Evolutionary conservation across 345 rosid species (phyloP).

Genomic region (Rhodamnia argentea): DNA sequence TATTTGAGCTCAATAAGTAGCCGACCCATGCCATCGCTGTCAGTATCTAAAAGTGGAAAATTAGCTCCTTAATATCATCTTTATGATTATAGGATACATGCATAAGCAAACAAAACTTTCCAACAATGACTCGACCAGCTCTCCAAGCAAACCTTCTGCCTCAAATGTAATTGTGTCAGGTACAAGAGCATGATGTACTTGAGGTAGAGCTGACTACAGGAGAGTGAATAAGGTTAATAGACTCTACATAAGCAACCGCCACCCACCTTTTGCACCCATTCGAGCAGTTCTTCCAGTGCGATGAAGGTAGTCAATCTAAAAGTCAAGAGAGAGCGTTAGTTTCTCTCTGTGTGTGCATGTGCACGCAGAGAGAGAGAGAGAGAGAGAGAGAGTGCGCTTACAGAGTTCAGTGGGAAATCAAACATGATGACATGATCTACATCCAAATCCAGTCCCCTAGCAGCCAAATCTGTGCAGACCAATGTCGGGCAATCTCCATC

Average conservation of each 20-base stretch:
- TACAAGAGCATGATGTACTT: background rate
- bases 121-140: background rate
- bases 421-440: slow-evolving; percentile 94
- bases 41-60: background rate
- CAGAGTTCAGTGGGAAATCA: slow-evolving; percentile 87
- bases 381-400: slow-evolving; percentile 22
- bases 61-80: background rate
- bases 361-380: background rate
- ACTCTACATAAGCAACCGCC: background rate
- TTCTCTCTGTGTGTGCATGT: background rate
- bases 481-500: slow-evolving; percentile 88
- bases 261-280: slow-evolving; percentile 94
- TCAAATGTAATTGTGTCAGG: background rate
- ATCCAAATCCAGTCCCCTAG: slow-evolving; percentile 83
- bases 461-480: slow-evolving; percentile 95
- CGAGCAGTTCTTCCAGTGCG: slow-evolving; percentile 96
- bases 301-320: slow-evolving; percentile 92
- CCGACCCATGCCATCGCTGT: background rate
- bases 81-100: background rate
- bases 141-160: background rate
- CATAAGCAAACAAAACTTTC: background rate
- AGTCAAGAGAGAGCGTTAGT: slow-evolving; percentile 1
- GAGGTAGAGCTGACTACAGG: background rate
- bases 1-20: background rate
- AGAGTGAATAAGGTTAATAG: background rate